Conservation (phyloP, 768 basidiomycete species). For the Mycena vitilis region DNA sequence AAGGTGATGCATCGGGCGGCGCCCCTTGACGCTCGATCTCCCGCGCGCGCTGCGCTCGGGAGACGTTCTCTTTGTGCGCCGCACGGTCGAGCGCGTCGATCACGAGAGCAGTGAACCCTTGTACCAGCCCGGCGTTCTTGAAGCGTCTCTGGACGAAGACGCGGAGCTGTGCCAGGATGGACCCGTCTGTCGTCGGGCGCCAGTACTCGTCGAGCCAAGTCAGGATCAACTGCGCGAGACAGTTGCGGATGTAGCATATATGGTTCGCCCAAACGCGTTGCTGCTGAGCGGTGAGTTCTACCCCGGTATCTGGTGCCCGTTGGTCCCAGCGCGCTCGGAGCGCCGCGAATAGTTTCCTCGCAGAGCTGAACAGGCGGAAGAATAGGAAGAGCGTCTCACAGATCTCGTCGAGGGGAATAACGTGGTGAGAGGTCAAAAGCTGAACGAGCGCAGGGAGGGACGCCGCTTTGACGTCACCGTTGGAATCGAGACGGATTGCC, state of each 20-base stretch:
- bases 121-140: conserved; percentile 42
- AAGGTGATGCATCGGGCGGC: conserved; percentile 36
- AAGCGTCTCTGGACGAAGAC: conserved; percentile 41
- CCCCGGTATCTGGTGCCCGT: conserved; percentile 35
- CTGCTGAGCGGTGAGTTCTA: conserved; percentile 43
- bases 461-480: conserved; percentile 45
- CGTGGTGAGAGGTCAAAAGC: conserved; percentile 58
- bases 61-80: conserved; percentile 11
- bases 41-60: conserved; percentile 20
- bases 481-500: conserved; percentile 38
- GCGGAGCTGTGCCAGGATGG: conserved; percentile 48
- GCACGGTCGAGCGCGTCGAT: conserved; percentile 44
- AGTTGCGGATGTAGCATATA: conserved; percentile 62
- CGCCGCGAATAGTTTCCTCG: conserved; percentile 55
- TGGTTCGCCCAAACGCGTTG: conserved; percentile 53
- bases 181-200: conserved; percentile 63
- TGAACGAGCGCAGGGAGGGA: conserved; percentile 57
- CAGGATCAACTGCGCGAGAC: conserved; percentile 70
- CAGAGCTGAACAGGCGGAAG: conserved; percentile 75
- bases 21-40: conserved; percentile 28
- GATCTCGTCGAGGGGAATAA: conserved; percentile 55
- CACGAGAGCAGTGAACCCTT: conserved; percentile 41
- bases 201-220: conserved; percentile 82
- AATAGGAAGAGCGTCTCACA: conserved; percentile 71
- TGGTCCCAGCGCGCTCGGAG: conserved; percentile 63